Base-by-base conservation (phyloP, 2,329 filamentous ascomycete genomes). In the Diaporthe vaccinii region DNA sequence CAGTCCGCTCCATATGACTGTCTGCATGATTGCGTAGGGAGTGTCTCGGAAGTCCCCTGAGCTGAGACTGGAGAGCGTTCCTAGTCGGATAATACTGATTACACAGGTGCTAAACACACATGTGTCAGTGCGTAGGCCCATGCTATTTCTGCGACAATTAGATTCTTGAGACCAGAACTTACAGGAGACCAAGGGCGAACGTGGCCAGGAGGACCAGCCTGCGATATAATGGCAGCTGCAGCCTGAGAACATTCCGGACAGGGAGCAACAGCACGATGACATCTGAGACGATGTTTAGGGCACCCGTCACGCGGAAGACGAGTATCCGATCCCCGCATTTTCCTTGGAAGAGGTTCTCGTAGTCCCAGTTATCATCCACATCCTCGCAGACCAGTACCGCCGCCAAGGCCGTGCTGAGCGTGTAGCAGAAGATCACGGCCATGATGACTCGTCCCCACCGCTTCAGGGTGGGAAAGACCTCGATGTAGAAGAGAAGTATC, bases 1-100 rank as follows among this genome's bases (percentile, higher is more conserved):
- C n/a, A 73, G 5, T 2, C 70, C 70, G n/a, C 70, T 73, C 55
- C 57, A 73, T 25, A 73, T 73, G 57, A 73, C 44, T 22, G 59
- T 62, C 15, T 61, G 70, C 70, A 73, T 62, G 7, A 73, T 73
- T 12, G 70, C 70, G 17, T 73, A 73, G 9, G 70, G 70, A 3
- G 70, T 73, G 4, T 73, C 70, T 55, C 34, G 44, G 31, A 51
- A 73, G 44, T 73, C 70, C 4, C 22, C 34, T 4, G 70, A 31
- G 22, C 44, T 65, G 17, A 62, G 41, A 3, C 31, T 62, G 3
- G 57, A 41, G 31, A 73, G 59, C 3, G 55, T 62, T 31, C 46
- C 57, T 28, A 62, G 49, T 36, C 58, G 58, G 25, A 46, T 53
- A 6, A 73, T 73, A 5, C 55, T 62, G 31, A 73, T 73, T 2